A percentile compares a stretch with the other conserved stretches of the same genome.
phyloP scores from a whole-genome alignment of 2,329 filamentous ascomycete species.

The Periconia macrospinosa region DNA sequence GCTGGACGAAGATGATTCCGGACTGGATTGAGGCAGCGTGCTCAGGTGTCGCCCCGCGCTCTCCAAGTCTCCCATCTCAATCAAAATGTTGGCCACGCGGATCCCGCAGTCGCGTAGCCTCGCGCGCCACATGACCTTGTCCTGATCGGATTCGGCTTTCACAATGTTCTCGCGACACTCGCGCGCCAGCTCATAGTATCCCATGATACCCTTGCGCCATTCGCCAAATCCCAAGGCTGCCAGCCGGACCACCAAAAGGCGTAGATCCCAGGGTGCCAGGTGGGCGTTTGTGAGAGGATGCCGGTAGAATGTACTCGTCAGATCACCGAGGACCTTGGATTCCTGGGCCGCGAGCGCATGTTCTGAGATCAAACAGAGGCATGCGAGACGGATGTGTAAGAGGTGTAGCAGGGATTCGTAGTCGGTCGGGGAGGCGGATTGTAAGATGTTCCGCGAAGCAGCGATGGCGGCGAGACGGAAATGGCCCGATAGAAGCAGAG shows the following conservation, averaged over 20 bases:
- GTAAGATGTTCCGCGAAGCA: slow-evolving; percentile 63
- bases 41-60: slow-evolving; percentile 75
- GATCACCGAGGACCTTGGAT: slow-evolving; percentile 63
- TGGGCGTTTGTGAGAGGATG: slow-evolving; percentile 50
- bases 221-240: slow-evolving; percentile 87
- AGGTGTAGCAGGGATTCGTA: slow-evolving; percentile 71
- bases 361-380: slow-evolving; percentile 76
- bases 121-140: slow-evolving; percentile 68
- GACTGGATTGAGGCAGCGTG: slow-evolving; percentile 51
- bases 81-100: slow-evolving; percentile 64
- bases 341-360: slow-evolving; percentile 60
- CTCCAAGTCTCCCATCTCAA: slow-evolving; percentile 86
- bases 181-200: slow-evolving; percentile 82
- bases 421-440: slow-evolving; percentile 56
- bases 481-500: slow-evolving; percentile 71
- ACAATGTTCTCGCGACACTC: slow-evolving; percentile 69
- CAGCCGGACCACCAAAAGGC: slow-evolving; percentile 79
- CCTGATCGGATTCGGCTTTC: slow-evolving; percentile 48
- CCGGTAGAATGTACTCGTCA: slow-evolving; percentile 57
- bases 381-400: slow-evolving; percentile 79
- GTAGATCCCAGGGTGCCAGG: slow-evolving; percentile 83
- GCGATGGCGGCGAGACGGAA: slow-evolving; percentile 78
- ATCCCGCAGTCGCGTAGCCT: slow-evolving; percentile 76
- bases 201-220: slow-evolving; percentile 79
- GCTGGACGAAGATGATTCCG: slow-evolving; percentile 9